phyloP scores from a whole-genome alignment of 108 stramenopile genomes.

The Seminavis robusta region DNA sequence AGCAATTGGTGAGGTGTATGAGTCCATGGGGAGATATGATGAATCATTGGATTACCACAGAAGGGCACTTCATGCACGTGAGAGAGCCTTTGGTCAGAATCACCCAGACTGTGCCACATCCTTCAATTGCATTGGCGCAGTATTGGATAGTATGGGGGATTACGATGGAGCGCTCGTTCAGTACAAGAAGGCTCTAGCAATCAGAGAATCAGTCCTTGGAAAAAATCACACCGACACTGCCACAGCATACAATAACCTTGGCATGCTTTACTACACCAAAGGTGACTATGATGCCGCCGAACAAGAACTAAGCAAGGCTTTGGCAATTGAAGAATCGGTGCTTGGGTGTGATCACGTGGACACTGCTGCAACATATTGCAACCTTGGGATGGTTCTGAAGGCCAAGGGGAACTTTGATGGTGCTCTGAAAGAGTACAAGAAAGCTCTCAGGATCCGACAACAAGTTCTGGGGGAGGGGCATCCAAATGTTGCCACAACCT shows the following conservation, averaged over 20 bases:
- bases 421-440: conserved; percentile 9
- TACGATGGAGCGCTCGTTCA: neutral
- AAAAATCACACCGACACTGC: conserved; percentile 10
- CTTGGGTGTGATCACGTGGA: conserved; percentile 9
- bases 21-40: neutral
- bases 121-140: neutral
- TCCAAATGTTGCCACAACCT: conserved; percentile 15
- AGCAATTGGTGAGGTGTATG: neutral
- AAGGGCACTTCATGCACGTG: neutral
- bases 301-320: conserved; percentile 24
- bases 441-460: conserved; percentile 5
- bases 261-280: conserved; percentile 42
- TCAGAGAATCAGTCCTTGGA: neutral
- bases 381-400: conserved; percentile 22
- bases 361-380: conserved; percentile 15
- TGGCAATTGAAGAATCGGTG: conserved; percentile 3
- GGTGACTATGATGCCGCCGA: conserved; percentile 38
- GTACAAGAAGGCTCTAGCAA: conserved; percentile 1
- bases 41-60: neutral
- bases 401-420: conserved; percentile 8
- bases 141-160: neutral
- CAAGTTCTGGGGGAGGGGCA: conserved; percentile 11
- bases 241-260: conserved; percentile 54
- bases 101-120: too few relatives aligned
- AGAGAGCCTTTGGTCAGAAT: neutral